Evolutionary conservation across 345 rosid species (phyloP).

Genomic region (Crucihimalaya himalaica): DNA sequence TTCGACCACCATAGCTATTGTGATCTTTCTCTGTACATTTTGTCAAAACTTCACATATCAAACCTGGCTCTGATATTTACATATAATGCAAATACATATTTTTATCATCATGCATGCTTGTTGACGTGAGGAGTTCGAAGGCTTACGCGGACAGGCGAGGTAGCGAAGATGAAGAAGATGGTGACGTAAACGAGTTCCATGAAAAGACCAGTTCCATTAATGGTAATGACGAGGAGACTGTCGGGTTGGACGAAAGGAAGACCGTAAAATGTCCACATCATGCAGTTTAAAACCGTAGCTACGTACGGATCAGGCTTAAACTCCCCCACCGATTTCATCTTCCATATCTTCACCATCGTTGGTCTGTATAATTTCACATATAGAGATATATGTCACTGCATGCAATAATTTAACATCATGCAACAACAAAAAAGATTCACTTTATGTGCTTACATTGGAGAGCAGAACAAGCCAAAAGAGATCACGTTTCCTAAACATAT

Average conservation of each 20-base stretch:
- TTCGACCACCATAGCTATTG: conserved; percentile 46
- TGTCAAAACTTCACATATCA: background rate
- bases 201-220: conserved; percentile 59
- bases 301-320: conserved; percentile 81
- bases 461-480: conserved; percentile 65
- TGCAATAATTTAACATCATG: conserved; percentile 11
- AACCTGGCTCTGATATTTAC: background rate
- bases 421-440: background rate
- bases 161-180: conserved; percentile 55
- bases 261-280: conserved; percentile 74
- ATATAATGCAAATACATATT: too few relatives aligned
- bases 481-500: conserved; percentile 62
- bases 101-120: background rate
- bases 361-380: conserved; percentile 50
- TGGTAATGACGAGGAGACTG: conserved; percentile 60
- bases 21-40: conserved; percentile 27
- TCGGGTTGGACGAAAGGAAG: conserved; percentile 66
- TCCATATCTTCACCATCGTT: conserved; percentile 53
- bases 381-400: conserved; percentile 5
- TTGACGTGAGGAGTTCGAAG: background rate
- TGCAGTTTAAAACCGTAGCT: conserved; percentile 67
- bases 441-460: conserved; percentile 63
- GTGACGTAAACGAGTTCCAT: conserved; percentile 54
- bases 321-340: conserved; percentile 52
- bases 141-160: conserved; percentile 46